These are phyloP conservation scores for Rasamsonia emersonii DNA, from an alignment of 2,329 filamentous ascomycete genomes.

Conservation along the genomic window DNA sequence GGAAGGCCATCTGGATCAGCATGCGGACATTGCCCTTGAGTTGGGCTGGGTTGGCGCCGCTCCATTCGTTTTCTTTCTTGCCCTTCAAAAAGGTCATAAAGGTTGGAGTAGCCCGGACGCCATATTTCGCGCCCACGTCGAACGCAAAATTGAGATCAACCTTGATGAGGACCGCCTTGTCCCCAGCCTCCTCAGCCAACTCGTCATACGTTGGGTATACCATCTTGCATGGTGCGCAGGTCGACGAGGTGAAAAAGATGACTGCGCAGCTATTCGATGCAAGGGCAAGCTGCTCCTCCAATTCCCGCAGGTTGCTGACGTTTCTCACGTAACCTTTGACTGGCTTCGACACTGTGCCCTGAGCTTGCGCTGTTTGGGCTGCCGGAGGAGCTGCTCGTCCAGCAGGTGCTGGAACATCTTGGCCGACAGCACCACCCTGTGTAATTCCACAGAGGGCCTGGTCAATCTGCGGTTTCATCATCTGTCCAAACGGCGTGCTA, in stretches of 20 bases:
- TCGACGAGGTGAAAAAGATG: slow-evolving; percentile 87
- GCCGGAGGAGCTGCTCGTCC: slow-evolving; percentile 6
- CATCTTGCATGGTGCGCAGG: slow-evolving; percentile 73
- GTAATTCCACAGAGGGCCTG: slow-evolving; percentile 54
- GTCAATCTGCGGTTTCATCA: slow-evolving; percentile 71
- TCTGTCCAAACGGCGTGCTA: slow-evolving; percentile 76
- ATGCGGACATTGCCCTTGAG: slow-evolving; percentile 65
- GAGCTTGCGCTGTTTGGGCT: slow-evolving; percentile 10
- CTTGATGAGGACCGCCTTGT: slow-evolving; percentile 67
- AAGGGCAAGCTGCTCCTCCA: slow-evolving; percentile 52
- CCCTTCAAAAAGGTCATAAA: slow-evolving; percentile 79
- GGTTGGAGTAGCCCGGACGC: slow-evolving; percentile 71
- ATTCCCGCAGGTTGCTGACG: slow-evolving; percentile 49
- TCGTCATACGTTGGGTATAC: slow-evolving; percentile 76
- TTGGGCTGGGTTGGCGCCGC: slow-evolving; percentile 60
- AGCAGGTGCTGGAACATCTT: slow-evolving; percentile 13
- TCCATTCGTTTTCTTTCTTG: slow-evolving; percentile 69
- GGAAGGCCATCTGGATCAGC: slow-evolving; percentile 65
- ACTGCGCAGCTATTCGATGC: slow-evolving; percentile 63
- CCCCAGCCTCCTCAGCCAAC: slow-evolving; percentile 63
- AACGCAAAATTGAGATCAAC: slow-evolving; percentile 65
- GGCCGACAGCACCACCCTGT: slow-evolving; percentile 43
- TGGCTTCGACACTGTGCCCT: slow-evolving; percentile 10
- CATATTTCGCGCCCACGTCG: slow-evolving; percentile 56
- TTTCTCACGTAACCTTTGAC: slow-evolving; percentile 48